These are phyloP conservation scores for Odontarrhena argentea DNA, from an alignment of 345 rosid genomes.

Conservation along the genomic window DNA sequence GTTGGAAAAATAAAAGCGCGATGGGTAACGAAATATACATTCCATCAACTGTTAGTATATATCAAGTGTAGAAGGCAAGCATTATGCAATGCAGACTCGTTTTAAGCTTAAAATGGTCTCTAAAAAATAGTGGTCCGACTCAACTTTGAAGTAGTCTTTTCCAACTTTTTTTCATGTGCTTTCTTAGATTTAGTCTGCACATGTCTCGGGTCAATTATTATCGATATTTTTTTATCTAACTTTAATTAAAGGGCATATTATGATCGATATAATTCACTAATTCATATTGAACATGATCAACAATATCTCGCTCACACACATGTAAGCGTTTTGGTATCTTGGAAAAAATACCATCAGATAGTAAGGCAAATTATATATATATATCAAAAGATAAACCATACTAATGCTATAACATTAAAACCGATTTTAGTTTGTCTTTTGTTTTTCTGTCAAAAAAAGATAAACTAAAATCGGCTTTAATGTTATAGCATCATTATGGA, in stretches of 20 bases:
- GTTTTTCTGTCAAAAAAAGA: background rate
- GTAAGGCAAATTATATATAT: background rate
- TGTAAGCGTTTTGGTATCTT: slow-evolving; percentile 1
- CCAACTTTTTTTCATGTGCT: slow-evolving; percentile 25
- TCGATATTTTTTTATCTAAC: slow-evolving; percentile 9
- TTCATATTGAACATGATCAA: slow-evolving; percentile 10
- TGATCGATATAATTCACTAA: slow-evolving; percentile 5
- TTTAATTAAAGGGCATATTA: background rate
- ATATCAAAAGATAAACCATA: background rate
- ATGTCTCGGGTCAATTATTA: slow-evolving; percentile 23
- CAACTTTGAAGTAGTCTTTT: slow-evolving; percentile 14
- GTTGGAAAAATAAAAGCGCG: background rate
- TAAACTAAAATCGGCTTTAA: slow-evolving; percentile 1
- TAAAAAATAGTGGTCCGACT: background rate
- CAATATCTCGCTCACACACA: background rate
- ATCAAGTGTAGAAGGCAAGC: background rate
- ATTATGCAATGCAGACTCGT: background rate
- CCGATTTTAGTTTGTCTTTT: background rate
- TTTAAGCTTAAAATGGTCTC: background rate
- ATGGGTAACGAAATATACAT: background rate
- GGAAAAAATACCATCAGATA: background rate
- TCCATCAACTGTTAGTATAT: background rate
- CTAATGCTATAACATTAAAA: background rate
- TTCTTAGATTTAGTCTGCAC: slow-evolving; percentile 30
- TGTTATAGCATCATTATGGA: background rate